Evolutionary conservation across 2,329 filamentous ascomycete genomes (phyloP).

Genomic region (Bipolaris cookei): DNA sequence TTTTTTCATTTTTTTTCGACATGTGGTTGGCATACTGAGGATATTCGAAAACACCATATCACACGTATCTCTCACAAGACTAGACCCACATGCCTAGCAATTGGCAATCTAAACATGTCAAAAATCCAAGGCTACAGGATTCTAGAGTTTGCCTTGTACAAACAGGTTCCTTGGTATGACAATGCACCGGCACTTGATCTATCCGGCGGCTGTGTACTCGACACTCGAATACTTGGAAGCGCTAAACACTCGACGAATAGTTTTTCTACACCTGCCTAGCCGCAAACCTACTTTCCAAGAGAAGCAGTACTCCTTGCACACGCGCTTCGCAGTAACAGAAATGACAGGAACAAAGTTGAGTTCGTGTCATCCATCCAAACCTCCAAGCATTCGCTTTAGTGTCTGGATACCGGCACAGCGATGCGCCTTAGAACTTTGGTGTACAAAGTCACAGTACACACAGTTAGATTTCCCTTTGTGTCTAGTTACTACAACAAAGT

Average conservation of each 20-base stretch:
- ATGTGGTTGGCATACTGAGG: background rate
- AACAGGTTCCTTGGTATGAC: background rate
- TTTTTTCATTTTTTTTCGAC: background rate
- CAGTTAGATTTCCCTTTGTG: too few relatives aligned
- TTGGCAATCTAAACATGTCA: background rate
- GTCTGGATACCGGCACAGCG: too few relatives aligned
- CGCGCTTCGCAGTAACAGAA: too few relatives aligned
- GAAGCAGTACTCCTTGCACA: too few relatives aligned
- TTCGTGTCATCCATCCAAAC: too few relatives aligned
- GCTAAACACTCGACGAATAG: constrained; percentile 3
- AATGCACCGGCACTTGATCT: background rate
- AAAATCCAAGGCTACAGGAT: too few relatives aligned
- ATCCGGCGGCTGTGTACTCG: background rate
- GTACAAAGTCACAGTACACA: background rate
- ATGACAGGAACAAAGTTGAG: too few relatives aligned
- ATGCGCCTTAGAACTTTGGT: too few relatives aligned
- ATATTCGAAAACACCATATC: background rate
- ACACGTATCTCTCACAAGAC: background rate
- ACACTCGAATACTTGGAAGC: background rate
- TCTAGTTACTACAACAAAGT: too few relatives aligned
- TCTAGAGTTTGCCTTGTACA: too few relatives aligned
- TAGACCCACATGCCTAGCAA: background rate
- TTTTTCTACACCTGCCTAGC: background rate
- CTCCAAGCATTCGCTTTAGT: too few relatives aligned
- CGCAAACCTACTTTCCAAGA: too few relatives aligned